Percentiles rank a stretch among this genome's conserved stretches.
Evolutionary conservation across 495 filamentous ascomycete genomes (phyloP).

Genomic region (Lophiotrema nucula): DNA sequence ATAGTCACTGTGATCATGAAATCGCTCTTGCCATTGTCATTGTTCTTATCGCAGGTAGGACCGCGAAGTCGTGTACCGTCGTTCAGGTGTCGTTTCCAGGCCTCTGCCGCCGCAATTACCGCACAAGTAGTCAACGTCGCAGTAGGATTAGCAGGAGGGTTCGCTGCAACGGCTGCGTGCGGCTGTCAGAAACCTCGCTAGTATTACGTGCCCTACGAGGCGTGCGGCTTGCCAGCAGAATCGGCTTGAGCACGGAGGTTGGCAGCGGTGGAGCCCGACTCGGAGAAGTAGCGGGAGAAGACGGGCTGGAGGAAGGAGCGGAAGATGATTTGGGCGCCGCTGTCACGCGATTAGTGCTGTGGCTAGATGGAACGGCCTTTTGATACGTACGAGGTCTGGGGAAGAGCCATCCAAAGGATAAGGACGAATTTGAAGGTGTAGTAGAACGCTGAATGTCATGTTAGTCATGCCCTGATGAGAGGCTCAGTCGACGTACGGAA

Average conservation of each 20-base stretch:
- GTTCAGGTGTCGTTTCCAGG: conserved; percentile 22
- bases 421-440: conserved; percentile 99
- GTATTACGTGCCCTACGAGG: conserved; percentile 10
- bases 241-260: conserved; percentile 91
- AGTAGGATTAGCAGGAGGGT: not conserved
- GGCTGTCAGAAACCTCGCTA: conserved; percentile 26
- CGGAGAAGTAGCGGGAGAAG: conserved; percentile 83
- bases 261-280: conserved; percentile 71
- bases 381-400: conserved; percentile 76
- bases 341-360: conserved; percentile 40
- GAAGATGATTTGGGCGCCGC: conserved; percentile 95
- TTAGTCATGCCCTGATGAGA: conserved; percentile 1
- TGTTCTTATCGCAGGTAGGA: conserved; percentile 15
- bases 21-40: conserved; percentile 10
- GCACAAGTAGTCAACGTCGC: not conserved
- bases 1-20: conserved; percentile 14
- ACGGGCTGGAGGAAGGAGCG: conserved; percentile 89
- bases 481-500: conserved; percentile 61
- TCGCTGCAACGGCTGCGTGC: conserved; percentile 8
- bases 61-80: conserved; percentile 10
- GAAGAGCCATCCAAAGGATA: conserved; percentile 94
- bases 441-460: conserved; percentile 76
- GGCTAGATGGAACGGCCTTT: not conserved
- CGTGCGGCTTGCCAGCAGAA: conserved; percentile 54
- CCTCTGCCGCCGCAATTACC: conserved; percentile 17